Evolutionary conservation across 306 rosid species (phyloP), one percentile per base, ranked within the genome.

Genomic region (Sicyos baderoa): DNA sequence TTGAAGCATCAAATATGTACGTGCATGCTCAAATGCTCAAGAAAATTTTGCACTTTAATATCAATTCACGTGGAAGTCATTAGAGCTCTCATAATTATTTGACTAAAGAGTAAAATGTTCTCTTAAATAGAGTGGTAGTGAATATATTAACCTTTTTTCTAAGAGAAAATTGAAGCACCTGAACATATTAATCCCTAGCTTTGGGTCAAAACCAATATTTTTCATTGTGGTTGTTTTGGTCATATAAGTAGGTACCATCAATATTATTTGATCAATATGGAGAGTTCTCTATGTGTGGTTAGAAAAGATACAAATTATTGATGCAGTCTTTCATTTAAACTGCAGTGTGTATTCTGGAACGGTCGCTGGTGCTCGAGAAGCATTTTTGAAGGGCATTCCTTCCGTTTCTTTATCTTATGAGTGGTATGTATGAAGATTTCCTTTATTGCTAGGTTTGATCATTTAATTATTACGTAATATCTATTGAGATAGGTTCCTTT

Each of bases 311-410:
- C n/a, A 42, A 52, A 66, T 22, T 58, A 16, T 48, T 67, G 72
- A 67, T 23, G 16, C 42, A 23, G 42, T 61, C 9, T 71, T 58
- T 72, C 74, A 13, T 73, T 73, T 32, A 10, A 69, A 73, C 16
- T 82, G 82, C 84, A 93, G 99, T 23, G 75, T 84, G 67, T 88
- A 84, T 82, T 90, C 96, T 45, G 96, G 99, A 72, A 93, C 96
- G 7, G 97, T 93, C 17, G 99, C 89, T 69, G 99, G 97, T 79
- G 96, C 97, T 80, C 90, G 95, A n/a, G 97, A 90, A 84, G 97
- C 97, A 40, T 88, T 85, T 75, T 80, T 90, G 58, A 77, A 83
- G 51, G 89, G 82, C 73, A 68, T 94, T 57, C 97, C 97, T 79
- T 81, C 97, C 71, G 65, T 90, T 70, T 85, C 96, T 77, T 47